phyloP scores from a whole-genome alignment of 2,329 filamentous ascomycete genomes.

The Stagonosporopsis vannaccii region DNA sequence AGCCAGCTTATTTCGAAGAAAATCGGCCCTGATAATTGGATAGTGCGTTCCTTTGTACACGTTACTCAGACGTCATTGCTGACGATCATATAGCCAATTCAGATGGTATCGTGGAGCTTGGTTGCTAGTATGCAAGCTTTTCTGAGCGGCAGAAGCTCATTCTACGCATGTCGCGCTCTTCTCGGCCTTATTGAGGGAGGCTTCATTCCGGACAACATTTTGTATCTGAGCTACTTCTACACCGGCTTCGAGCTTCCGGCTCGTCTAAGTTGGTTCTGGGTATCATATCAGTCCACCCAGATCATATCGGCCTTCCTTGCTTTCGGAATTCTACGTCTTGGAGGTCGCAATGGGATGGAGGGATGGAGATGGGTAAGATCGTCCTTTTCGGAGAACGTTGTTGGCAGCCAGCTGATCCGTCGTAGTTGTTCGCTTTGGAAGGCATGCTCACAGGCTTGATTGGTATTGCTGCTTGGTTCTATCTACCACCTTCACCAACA shows the following conservation, averaged over 20 bases:
- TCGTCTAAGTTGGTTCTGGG: conserved; percentile 75
- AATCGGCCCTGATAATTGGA: conserved; percentile 55
- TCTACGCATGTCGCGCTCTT: conserved; percentile 54
- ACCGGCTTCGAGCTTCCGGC: conserved; percentile 73
- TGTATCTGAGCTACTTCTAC: conserved; percentile 80
- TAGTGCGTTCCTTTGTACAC: conserved; percentile 21
- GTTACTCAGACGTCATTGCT: too few species aligned
- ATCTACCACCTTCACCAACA: conserved; percentile 63
- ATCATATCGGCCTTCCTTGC: conserved; percentile 65
- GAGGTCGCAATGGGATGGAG: conserved; percentile 58
- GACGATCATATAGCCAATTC: conserved; percentile 42
- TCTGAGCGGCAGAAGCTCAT: conserved; percentile 59
- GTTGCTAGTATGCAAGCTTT: conserved; percentile 73
- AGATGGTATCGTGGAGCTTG: conserved; percentile 55
- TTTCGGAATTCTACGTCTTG: conserved; percentile 61
- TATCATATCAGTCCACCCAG: conserved; percentile 65
- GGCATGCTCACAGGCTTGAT: conserved; percentile 48
- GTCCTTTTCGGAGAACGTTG: conserved; percentile 48
- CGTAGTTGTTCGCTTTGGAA: conserved; percentile 42
- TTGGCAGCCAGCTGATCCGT: neutral
- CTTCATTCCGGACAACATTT: conserved; percentile 69
- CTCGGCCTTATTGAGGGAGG: conserved; percentile 56
- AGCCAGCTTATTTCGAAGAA: conserved; percentile 58
- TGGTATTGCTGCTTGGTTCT: conserved; percentile 47
- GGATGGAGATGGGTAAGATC: conserved; percentile 60